phyloP scores from a whole-genome alignment of 306 rosid species.

The Mimosa bimucronata region DNA sequence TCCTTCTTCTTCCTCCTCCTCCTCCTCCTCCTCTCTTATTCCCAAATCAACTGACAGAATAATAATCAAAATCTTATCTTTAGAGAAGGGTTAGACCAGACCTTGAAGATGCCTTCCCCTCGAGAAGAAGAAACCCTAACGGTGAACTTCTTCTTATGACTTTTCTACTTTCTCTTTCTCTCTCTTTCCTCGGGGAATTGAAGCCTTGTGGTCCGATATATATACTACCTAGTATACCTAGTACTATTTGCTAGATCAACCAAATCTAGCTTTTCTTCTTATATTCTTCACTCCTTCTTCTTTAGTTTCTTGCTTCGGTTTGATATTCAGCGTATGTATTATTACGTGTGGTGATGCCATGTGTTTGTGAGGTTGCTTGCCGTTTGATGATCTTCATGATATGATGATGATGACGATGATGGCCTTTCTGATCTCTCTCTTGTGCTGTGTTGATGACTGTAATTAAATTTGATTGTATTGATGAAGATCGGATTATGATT shows the following conservation, averaged over 20 bases:
- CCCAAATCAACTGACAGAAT: constrained; percentile 30
- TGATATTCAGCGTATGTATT: constrained; percentile 27
- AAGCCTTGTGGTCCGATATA: constrained; percentile 81
- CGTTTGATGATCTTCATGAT: constrained; percentile 26
- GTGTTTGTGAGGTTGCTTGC: constrained; percentile 22
- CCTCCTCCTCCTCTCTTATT: neutral
- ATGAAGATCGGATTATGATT: neutral
- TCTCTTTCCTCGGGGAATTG: constrained; percentile 83
- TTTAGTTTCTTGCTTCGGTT: constrained; percentile 12
- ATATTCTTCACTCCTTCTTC: neutral
- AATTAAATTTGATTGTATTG: constrained; percentile 21
- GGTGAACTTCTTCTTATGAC: neutral
- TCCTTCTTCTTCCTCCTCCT: neutral
- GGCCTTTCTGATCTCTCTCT: neutral
- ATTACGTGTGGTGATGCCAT: constrained; percentile 7
- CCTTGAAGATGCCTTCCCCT: constrained; percentile 50
- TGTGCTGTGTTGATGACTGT: neutral
- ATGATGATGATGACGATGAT: neutral
- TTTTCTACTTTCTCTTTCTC: constrained; percentile 33
- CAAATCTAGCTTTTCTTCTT: constrained; percentile 7
- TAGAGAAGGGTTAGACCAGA: constrained; percentile 52
- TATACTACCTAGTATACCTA: neutral
- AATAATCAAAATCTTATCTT: neutral
- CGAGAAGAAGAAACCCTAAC: constrained; percentile 86
- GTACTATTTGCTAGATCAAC: constrained; percentile 45